Evolutionary conservation across 768 basidiomycete genomes (phyloP).

Genomic region (Collybia nuda): DNA sequence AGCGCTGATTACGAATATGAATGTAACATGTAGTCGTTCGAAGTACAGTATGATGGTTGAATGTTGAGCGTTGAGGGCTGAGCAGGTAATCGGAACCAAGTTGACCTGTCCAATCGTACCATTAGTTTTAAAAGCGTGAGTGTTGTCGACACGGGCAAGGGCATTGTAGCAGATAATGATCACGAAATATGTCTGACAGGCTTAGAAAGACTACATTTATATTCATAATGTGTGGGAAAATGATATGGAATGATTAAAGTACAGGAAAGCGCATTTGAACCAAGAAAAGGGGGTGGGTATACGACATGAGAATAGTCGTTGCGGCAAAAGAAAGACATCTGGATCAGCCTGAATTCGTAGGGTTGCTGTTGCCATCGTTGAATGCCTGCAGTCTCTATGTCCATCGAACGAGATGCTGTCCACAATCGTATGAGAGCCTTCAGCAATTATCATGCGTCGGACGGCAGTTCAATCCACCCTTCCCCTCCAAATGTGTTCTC

Average conservation of each 20-base stretch:
- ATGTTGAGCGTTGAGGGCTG: too few relatives aligned
- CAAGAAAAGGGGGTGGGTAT: conserved; percentile 14
- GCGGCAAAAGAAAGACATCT: too few relatives aligned
- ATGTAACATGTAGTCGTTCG: too few relatives aligned
- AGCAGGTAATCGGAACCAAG: too few relatives aligned
- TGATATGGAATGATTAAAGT: conserved; percentile 20
- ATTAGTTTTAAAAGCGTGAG: too few relatives aligned
- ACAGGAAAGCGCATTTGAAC: conserved; percentile 17
- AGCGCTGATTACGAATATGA: too few relatives aligned
- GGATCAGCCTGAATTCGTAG: not conserved
- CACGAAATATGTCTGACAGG: too few relatives aligned
- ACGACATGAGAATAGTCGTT: conserved; percentile 9
- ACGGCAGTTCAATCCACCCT: conserved; percentile 47
- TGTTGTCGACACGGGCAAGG: too few relatives aligned
- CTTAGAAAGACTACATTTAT: conserved; percentile 12
- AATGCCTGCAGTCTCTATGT: conserved; percentile 13
- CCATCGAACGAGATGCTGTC: conserved; percentile 19
- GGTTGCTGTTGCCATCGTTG: not conserved
- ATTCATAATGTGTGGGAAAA: conserved; percentile 15
- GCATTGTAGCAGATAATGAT: too few relatives aligned
- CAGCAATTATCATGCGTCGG: conserved; percentile 35
- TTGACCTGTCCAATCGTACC: too few relatives aligned
- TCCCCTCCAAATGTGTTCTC: conserved; percentile 91
- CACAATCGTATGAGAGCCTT: conserved; percentile 6
- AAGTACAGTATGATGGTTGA: too few relatives aligned